Evolutionary conservation across 495 filamentous ascomycete genomes (phyloP).

Genomic region (Saxophila tyrrhenica): DNA sequence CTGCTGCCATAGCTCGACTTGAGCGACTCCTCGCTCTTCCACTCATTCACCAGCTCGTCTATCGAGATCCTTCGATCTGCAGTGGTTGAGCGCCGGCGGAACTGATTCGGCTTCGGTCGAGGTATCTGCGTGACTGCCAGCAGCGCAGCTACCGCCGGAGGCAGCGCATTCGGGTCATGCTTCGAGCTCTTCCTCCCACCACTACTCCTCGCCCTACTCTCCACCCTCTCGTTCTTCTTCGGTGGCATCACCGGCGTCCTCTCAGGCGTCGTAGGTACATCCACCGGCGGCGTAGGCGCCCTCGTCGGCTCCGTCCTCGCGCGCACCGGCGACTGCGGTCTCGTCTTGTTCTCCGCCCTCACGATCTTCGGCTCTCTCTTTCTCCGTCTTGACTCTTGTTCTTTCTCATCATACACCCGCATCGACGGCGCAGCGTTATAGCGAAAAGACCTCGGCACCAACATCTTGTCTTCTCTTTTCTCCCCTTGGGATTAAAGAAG

Average conservation of each 20-base stretch:
- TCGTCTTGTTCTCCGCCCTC: neutral
- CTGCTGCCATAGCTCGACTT: constrained; percentile 13
- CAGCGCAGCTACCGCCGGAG: constrained; percentile 34
- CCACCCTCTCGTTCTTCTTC: neutral
- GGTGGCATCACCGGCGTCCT: neutral
- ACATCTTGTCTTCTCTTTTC: constrained; percentile 8
- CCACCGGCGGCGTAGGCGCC: constrained; percentile 10
- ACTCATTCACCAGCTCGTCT: constrained; percentile 32
- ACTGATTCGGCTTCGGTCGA: constrained; percentile 19
- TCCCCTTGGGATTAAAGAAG: too few relatives aligned
- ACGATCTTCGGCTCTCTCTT: neutral
- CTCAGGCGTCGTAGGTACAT: constrained; percentile 7
- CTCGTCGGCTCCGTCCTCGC: constrained; percentile 2
- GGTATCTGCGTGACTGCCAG: constrained; percentile 35
- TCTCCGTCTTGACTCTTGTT: neutral
- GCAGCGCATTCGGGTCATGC: constrained; percentile 29
- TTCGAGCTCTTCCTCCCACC: neutral
- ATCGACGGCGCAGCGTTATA: constrained; percentile 14
- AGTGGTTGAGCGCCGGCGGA: constrained; percentile 14
- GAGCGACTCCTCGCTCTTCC: constrained; percentile 27
- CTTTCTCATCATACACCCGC: constrained; percentile 2
- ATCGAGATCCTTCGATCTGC: constrained; percentile 25
- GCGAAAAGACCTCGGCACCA: constrained; percentile 16
- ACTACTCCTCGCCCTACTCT: neutral
- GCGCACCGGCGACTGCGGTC: neutral